Conservation (phyloP, 1,284 basidiomycete genomes). For the Leucoagaricus sp. region DNA sequence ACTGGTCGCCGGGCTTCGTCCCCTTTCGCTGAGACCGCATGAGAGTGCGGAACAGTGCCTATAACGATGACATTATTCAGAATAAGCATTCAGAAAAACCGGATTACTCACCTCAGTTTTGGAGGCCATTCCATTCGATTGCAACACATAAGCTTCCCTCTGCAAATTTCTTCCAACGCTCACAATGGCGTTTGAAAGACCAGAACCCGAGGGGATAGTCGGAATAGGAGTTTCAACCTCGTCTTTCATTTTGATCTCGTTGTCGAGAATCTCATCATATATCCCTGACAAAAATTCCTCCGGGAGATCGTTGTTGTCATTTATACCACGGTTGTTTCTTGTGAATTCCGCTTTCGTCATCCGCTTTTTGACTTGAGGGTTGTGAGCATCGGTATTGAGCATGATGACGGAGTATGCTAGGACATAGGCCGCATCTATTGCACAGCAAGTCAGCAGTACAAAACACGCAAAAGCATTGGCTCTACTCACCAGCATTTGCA, state of each 20-base stretch:
- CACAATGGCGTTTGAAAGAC: constrained; percentile 79
- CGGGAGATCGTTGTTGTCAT: constrained; percentile 85
- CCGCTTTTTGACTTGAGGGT: constrained; percentile 88
- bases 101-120: constrained; percentile 79
- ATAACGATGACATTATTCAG: not conserved
- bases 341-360: constrained; percentile 92
- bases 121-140: constrained; percentile 93
- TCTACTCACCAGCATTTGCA: constrained; percentile 72
- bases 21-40: constrained; percentile 85
- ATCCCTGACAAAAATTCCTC: constrained; percentile 80
- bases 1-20: constrained; percentile 76
- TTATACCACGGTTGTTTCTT: constrained; percentile 94
- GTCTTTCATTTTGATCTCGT: constrained; percentile 98
- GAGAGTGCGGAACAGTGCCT: constrained; percentile 90
- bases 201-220: constrained; percentile 57
- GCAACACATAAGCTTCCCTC: constrained; percentile 91
- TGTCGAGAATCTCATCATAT: constrained; percentile 86
- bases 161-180: constrained; percentile 92
- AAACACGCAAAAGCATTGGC: not conserved
- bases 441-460: not conserved
- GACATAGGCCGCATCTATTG: constrained; percentile 86
- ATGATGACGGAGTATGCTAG: constrained; percentile 93
- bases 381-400: constrained; percentile 96
- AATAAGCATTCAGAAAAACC: not conserved
- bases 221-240: constrained; percentile 71